Conservation (phyloP, 2,329 filamentous ascomycete species). For the Clarireedia hainanense region DNA sequence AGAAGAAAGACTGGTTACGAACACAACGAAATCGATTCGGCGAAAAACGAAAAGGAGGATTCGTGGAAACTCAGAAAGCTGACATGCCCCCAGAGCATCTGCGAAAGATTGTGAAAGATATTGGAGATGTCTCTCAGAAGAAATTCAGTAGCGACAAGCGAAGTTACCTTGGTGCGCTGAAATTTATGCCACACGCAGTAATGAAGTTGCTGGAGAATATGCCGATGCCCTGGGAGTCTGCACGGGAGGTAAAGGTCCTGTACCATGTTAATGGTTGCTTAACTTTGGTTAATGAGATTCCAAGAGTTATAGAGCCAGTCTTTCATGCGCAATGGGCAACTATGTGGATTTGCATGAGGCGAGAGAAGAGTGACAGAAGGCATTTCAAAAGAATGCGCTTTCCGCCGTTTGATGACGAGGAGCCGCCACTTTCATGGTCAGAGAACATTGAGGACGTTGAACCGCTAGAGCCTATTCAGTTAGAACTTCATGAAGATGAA, state of each 20-base stretch:
- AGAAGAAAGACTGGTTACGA: slow-evolving; percentile 98
- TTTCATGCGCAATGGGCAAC: slow-evolving; percentile 99
- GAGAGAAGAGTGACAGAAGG: slow-evolving; percentile 91
- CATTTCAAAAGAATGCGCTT: slow-evolving; percentile 99
- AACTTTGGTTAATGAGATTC: slow-evolving; percentile 93
- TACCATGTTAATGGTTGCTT: slow-evolving; percentile 98
- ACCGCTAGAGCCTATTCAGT: slow-evolving; percentile 93
- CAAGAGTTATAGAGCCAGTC: slow-evolving; percentile 92
- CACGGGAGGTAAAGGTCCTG: slow-evolving; percentile 91
- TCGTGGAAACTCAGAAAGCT: slow-evolving; percentile 95
- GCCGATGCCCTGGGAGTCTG: slow-evolving; percentile 99
- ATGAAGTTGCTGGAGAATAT: slow-evolving; percentile 97
- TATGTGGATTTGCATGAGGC: slow-evolving; percentile 98
- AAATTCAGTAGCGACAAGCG: slow-evolving; percentile 98
- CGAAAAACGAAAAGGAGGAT: slow-evolving; percentile 93
- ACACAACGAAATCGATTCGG: slow-evolving; percentile 86
- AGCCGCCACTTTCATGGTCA: slow-evolving; percentile 93
- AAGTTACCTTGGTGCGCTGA: slow-evolving; percentile 91
- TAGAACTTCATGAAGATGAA: slow-evolving; percentile 93
- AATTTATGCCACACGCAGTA: slow-evolving; percentile 99
- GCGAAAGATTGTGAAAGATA: slow-evolving; percentile 96
- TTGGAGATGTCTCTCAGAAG: slow-evolving; percentile 98
- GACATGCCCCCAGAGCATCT: slow-evolving; percentile 98
- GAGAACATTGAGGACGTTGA: slow-evolving; percentile 99
- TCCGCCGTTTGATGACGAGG: slow-evolving; percentile 96